These are phyloP conservation scores for Colletotrichum costaricense DNA, from an alignment of 2,329 filamentous ascomycete genomes.

Conservation along the genomic window DNA sequence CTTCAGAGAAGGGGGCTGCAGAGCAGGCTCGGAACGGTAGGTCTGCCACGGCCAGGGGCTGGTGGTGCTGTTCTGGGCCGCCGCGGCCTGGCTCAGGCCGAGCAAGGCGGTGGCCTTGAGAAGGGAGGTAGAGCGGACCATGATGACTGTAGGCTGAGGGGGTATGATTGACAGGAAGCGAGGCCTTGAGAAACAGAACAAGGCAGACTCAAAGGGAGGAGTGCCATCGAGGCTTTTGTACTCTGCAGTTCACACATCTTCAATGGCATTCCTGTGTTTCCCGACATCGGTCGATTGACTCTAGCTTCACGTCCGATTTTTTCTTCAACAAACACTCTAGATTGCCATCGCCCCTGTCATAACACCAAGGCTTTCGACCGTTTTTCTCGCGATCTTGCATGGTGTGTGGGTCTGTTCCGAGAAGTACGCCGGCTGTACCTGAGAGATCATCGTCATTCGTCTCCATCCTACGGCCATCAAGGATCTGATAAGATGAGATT, in stretches of 20 bases:
- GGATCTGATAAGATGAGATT: conserved; percentile 32
- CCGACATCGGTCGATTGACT: conserved; percentile 7
- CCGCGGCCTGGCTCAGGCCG: neutral
- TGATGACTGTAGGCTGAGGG: neutral
- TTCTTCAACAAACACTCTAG: neutral
- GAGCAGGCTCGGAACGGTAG: conserved; percentile 21
- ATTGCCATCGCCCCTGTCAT: neutral
- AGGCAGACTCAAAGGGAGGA: neutral
- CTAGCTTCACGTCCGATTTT: neutral
- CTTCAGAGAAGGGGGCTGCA: conserved; percentile 19
- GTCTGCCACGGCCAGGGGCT: conserved; percentile 26
- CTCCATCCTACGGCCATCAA: neutral
- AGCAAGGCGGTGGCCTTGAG: neutral
- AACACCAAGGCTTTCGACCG: too few species aligned
- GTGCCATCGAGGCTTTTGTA: neutral
- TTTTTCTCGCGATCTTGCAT: neutral
- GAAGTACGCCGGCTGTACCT: neutral
- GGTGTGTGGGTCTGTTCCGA: conserved; percentile 7
- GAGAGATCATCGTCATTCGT: neutral
- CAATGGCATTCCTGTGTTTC: neutral
- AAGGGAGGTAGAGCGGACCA: neutral
- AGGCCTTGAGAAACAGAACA: neutral
- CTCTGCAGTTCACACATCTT: neutral
- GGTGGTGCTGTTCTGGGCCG: conserved; percentile 13
- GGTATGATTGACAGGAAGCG: neutral